Percentiles rank a stretch among this genome's conserved stretches.
Conservation (phyloP, 2,329 filamentous ascomycete genomes). For the Coniella vitis region DNA sequence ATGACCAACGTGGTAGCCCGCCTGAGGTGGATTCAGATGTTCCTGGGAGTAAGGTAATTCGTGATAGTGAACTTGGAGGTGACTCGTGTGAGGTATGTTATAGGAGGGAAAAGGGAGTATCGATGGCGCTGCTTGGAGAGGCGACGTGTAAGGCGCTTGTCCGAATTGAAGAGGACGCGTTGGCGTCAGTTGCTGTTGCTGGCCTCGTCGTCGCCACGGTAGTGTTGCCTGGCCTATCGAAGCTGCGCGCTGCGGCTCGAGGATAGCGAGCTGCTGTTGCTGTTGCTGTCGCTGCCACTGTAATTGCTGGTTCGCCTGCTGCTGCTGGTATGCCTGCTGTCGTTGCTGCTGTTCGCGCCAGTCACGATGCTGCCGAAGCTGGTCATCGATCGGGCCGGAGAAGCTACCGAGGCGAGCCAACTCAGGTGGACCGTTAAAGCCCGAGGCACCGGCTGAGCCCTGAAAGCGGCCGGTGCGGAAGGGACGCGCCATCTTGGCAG, state of each 20-base stretch:
- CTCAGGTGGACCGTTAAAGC: background rate
- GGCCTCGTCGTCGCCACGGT: background rate
- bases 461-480: background rate
- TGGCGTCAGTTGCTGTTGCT: background rate
- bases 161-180: background rate
- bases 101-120: no score
- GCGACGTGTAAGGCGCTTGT: background rate
- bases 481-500: background rate
- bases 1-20: no score
- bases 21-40: no score
- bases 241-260: no score
- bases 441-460: background rate
- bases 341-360: constrained; percentile 3
- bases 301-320: background rate
- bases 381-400: constrained; percentile 2
- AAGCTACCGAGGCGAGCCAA: constrained; percentile 8
- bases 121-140: background rate
- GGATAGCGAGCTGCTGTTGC: background rate
- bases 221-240: no score
- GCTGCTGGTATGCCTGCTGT: background rate
- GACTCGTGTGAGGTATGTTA: no score
- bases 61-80: no score
- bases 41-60: no score
- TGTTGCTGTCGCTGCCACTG: background rate
- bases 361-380: background rate